Percentiles rank a stretch among this genome's conserved stretches.
Conservation (phyloP, 2,329 filamentous ascomycete species). For the Cyclaneusma minus region DNA sequence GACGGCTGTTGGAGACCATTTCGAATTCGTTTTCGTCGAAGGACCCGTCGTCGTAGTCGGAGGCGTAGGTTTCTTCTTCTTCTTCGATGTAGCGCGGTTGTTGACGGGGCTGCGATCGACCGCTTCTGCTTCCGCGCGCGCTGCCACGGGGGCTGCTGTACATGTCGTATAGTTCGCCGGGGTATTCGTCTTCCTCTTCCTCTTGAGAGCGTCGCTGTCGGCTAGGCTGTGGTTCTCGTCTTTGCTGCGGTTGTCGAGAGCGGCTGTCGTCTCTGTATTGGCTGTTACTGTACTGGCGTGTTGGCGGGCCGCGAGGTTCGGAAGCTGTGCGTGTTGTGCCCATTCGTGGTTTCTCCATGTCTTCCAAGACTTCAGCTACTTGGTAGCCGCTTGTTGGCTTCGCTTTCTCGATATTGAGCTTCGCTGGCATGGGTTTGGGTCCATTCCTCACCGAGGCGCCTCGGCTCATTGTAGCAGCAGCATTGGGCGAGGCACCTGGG, state of each 20-base stretch:
- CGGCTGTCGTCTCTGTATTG: conserved; percentile 15
- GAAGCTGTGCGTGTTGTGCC: conserved; percentile 33
- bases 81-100: conserved; percentile 53
- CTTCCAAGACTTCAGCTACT: conserved; percentile 14
- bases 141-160: conserved; percentile 34
- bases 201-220: too few species aligned
- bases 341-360: conserved; percentile 23
- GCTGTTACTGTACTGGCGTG: conserved; percentile 16
- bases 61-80: conserved; percentile 65
- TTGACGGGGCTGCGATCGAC: conserved; percentile 23
- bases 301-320: conserved; percentile 28
- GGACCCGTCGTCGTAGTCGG: conserved; percentile 52
- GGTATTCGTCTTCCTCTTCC: conserved; percentile 47
- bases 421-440: conserved; percentile 42
- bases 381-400: conserved; percentile 27
- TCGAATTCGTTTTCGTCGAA: conserved; percentile 70
- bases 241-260: conserved; percentile 9
- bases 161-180: conserved; percentile 45
- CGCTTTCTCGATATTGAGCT: conserved; percentile 44
- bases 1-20: conserved; percentile 47
- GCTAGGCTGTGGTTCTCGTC: conserved; percentile 15
- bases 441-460: conserved; percentile 47
- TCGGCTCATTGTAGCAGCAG: conserved; percentile 26
- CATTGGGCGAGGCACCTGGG: conserved; percentile 8
- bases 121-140: conserved; percentile 22